phyloP scores from a whole-genome alignment of 495 filamentous ascomycete species.

The Neurospora sp. region DNA sequence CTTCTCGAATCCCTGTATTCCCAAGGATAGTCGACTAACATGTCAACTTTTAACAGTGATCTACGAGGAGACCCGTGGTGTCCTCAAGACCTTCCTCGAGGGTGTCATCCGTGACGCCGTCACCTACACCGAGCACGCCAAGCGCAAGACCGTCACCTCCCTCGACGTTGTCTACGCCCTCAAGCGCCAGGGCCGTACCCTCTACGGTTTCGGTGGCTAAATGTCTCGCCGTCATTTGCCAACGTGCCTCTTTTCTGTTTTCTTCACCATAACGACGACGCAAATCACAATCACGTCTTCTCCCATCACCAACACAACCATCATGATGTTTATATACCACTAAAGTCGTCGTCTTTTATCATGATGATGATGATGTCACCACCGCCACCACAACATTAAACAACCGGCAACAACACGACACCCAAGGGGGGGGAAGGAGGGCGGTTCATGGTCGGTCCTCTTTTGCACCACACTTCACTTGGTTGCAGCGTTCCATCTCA shows the following conservation, averaged over 20 bases:
- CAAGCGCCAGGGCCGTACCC: slow-evolving; percentile 88
- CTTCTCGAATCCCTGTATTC: not conserved
- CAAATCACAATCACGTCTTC: not conserved
- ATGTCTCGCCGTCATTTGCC: slow-evolving; percentile 9
- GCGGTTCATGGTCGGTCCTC: not conserved
- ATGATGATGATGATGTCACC: not conserved
- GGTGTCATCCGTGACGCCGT: slow-evolving; percentile 99
- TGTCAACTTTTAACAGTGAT: slow-evolving; percentile 47
- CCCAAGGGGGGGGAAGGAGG: not conserved
- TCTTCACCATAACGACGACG: slow-evolving; percentile 1
- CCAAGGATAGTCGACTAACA: slow-evolving; percentile 21
- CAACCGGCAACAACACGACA: not conserved
- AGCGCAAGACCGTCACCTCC: slow-evolving; percentile 95
- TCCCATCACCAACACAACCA: not conserved
- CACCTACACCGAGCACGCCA: slow-evolving; percentile 96
- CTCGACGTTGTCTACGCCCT: slow-evolving; percentile 92
- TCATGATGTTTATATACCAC: slow-evolving; percentile 1
- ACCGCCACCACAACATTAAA: not conserved
- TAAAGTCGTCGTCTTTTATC: not conserved
- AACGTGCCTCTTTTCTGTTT: slow-evolving; percentile 1
- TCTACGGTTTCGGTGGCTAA: slow-evolving; percentile 97
- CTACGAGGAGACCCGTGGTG: slow-evolving; percentile 99
- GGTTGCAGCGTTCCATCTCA: not conserved
- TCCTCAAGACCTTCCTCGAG: slow-evolving; percentile 99
- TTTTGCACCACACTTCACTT: not conserved